Percentiles rank a stretch among this genome's conserved stretches.
Evolutionary conservation across 192 early-diverging fungal species (phyloP).

Genomic region (Backusella circina): DNA sequence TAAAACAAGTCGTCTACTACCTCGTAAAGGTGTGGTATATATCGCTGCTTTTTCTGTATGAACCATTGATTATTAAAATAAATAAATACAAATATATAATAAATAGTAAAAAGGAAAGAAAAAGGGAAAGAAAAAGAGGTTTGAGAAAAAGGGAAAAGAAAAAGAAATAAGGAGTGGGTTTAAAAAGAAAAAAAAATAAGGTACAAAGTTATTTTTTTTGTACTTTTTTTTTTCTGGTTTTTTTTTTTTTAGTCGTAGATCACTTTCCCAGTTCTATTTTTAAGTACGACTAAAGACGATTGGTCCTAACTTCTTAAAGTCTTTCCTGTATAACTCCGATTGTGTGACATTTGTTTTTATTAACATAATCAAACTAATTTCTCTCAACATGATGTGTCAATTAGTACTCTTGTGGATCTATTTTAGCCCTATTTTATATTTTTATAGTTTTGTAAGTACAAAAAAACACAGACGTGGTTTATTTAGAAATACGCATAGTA

Average conservation of each 20-base stretch:
- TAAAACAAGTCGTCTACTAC: not conserved
- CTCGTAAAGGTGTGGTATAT: slow-evolving; percentile 5
- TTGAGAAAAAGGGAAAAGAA: not conserved
- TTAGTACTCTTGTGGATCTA: not conserved
- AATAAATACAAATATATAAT: not conserved
- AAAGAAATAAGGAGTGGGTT: slow-evolving; percentile 1
- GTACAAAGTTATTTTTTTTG: not conserved
- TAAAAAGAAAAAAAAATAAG: not conserved
- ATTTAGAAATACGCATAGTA: not conserved
- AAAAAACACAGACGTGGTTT: not conserved
- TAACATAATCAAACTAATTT: not conserved
- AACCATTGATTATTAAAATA: not conserved
- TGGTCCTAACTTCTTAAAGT: not conserved
- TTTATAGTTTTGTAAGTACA: not conserved
- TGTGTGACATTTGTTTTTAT: not conserved
- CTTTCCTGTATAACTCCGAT: not conserved
- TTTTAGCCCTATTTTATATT: not conserved
- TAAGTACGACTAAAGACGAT: not conserved
- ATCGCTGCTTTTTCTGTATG: not conserved
- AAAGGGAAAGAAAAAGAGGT: not conserved
- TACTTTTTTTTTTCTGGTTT: slow-evolving; percentile 1
- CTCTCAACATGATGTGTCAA: not conserved
- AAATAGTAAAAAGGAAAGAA: not conserved
- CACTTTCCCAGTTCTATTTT: not conserved
- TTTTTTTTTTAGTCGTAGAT: slow-evolving; percentile 3